Evolutionary conservation across 2,329 filamentous ascomycete genomes (phyloP).

Genomic region (Verticillium dahliae): DNA sequence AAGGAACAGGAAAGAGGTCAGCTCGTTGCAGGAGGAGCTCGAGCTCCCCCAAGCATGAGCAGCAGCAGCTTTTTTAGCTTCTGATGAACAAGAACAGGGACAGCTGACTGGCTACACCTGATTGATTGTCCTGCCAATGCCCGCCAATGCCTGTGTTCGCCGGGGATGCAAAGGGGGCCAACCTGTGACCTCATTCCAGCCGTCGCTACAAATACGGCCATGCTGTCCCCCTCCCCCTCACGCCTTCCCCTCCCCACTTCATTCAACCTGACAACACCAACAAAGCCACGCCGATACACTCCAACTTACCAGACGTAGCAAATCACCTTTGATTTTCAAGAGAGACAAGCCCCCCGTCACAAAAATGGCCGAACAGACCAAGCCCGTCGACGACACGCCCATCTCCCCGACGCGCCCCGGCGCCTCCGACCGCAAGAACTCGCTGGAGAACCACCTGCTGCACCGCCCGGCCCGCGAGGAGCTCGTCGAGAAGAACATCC

Average conservation of each 20-base stretch:
- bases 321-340: background rate
- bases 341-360: background rate
- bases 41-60: background rate
- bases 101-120: background rate
- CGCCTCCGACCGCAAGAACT: slow-evolving; percentile 51
- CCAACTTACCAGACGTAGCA: background rate
- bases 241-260: background rate
- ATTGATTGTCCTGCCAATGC: background rate
- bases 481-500: slow-evolving; percentile 81
- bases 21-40: background rate
- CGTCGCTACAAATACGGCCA: background rate
- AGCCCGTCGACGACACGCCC: slow-evolving; percentile 46
- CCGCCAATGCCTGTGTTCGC: background rate
- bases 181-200: background rate
- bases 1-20: background rate
- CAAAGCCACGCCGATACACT: background rate
- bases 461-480: slow-evolving; percentile 70
- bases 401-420: slow-evolving; percentile 48
- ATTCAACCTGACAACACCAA: background rate
- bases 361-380: background rate
- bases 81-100: background rate
- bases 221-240: background rate
- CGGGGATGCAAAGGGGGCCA: background rate
- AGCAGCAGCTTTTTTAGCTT: background rate
- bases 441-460: slow-evolving; percentile 65